These are phyloP conservation scores for Cucumis melo DNA, from an alignment of 306 rosid genomes.

Conservation along the genomic window DNA sequence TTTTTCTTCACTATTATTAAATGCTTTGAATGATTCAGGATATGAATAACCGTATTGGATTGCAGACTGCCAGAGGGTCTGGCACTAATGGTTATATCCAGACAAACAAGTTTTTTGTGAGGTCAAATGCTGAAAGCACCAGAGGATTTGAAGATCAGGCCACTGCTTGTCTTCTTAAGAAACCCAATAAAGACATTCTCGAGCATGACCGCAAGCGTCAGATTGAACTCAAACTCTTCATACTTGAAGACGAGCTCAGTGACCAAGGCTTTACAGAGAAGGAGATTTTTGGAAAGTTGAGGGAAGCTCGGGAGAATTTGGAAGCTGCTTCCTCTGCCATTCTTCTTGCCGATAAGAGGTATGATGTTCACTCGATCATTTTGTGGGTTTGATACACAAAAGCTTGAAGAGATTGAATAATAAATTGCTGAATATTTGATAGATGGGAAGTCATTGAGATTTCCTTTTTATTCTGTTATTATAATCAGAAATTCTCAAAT, in stretches of 20 bases:
- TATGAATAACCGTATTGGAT: constrained; percentile 95
- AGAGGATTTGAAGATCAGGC: constrained; percentile 68
- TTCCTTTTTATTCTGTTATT: no score
- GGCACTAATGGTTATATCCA: constrained; percentile 94
- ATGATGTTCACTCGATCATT: not conserved
- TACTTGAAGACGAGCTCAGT: constrained; percentile 64
- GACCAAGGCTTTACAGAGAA: constrained; percentile 69
- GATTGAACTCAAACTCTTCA: constrained; percentile 70
- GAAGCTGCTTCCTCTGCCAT: constrained; percentile 26
- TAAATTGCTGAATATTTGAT: no score
- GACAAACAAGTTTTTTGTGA: constrained; percentile 64
- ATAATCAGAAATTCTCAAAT: no score
- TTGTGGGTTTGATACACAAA: not conserved
- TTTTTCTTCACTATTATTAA: no score
- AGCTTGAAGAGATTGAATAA: not conserved
- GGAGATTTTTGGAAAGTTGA: constrained; percentile 51
- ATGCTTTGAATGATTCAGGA: no score
- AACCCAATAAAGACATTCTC: constrained; percentile 65
- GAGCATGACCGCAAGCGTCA: constrained; percentile 97
- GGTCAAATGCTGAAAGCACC: constrained; percentile 38
- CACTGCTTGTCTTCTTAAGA: constrained; percentile 49
- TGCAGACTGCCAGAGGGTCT: constrained; percentile 87
- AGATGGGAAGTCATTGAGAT: no score
- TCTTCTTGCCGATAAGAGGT: constrained; percentile 22
- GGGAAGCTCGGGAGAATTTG: constrained; percentile 42